Conservation (phyloP, 768 basidiomycete genomes). For the Paxillus ammoniavirescens region DNA sequence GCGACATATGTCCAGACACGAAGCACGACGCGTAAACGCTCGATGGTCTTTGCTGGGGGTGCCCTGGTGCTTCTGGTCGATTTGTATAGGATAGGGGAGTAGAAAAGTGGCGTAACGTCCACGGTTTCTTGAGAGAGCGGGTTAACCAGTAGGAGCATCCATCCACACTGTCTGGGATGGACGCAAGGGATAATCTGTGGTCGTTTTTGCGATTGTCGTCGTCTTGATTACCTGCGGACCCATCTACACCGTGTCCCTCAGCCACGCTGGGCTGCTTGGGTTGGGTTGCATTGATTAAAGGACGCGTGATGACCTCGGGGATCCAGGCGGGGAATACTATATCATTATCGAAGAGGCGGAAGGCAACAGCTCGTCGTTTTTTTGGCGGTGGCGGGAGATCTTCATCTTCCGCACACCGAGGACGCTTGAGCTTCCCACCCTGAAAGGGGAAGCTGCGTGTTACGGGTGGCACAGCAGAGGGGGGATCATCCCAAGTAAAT, state of each 20-base stretch:
- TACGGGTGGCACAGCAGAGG: background rate
- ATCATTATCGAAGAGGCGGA: background rate
- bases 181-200: background rate
- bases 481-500: background rate
- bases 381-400: background rate
- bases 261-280: background rate
- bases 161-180: background rate
- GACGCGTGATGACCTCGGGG: background rate
- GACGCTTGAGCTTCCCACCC: background rate
- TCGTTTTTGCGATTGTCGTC: background rate
- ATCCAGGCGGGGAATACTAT: background rate
- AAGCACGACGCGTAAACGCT: slow-evolving; percentile 1
- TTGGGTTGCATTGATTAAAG: background rate
- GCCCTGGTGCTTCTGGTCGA: too few species aligned
- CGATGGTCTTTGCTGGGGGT: background rate
- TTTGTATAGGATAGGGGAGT: background rate
- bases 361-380: background rate
- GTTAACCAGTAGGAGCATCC: slow-evolving; percentile 4
- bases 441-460: background rate
- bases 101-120: background rate
- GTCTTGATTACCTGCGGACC: background rate
- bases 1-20: background rate
- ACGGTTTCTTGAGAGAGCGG: background rate
- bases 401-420: background rate
- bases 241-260: too few species aligned